Evolutionary conservation across 257 asterid genomes (phyloP).

Genomic region (Pogostemon cablin): DNA sequence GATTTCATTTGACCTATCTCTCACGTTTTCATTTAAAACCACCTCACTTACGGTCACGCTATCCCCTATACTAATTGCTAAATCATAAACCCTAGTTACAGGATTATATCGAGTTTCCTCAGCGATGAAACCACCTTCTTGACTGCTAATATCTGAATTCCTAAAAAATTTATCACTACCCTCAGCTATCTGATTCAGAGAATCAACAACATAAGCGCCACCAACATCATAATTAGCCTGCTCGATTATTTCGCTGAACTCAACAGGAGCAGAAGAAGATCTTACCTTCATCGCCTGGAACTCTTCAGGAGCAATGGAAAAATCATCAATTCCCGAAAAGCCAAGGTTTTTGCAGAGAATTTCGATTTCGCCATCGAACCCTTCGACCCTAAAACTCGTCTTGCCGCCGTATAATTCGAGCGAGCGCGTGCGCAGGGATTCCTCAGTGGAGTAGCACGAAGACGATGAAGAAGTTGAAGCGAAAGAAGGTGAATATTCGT

Average conservation of each 20-base stretch:
- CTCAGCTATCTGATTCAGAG: conserved; percentile 29
- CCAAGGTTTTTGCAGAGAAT: conserved; percentile 56
- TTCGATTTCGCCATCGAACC: conserved; percentile 64
- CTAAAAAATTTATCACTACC: conserved; percentile 26
- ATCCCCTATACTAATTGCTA: conserved; percentile 33
- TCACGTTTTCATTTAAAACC: conserved; percentile 28
- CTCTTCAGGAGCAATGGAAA: conserved; percentile 64
- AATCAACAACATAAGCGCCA: conserved; percentile 33
- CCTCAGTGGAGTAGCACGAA: conserved; percentile 44
- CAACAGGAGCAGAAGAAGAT: conserved; percentile 53
- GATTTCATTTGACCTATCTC: conserved; percentile 34
- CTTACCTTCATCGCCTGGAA: conserved; percentile 74
- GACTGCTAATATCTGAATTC: conserved; percentile 27
- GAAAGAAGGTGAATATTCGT: conserved; percentile 54
- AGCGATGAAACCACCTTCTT: conserved; percentile 23
- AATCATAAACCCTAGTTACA: conserved; percentile 16
- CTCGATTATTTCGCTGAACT: conserved; percentile 29
- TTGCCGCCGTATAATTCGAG: conserved; percentile 52
- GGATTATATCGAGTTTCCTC: conserved; percentile 37
- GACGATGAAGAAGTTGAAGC: conserved; percentile 52
- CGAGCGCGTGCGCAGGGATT: conserved; percentile 53
- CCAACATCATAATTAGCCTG: conserved; percentile 30
- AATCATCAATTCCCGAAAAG: conserved; percentile 75
- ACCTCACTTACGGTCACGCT: conserved; percentile 31
- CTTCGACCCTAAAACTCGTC: conserved; percentile 74